phyloP scores from a whole-genome alignment of 768 basidiomycete species.

The Russula lepida region DNA sequence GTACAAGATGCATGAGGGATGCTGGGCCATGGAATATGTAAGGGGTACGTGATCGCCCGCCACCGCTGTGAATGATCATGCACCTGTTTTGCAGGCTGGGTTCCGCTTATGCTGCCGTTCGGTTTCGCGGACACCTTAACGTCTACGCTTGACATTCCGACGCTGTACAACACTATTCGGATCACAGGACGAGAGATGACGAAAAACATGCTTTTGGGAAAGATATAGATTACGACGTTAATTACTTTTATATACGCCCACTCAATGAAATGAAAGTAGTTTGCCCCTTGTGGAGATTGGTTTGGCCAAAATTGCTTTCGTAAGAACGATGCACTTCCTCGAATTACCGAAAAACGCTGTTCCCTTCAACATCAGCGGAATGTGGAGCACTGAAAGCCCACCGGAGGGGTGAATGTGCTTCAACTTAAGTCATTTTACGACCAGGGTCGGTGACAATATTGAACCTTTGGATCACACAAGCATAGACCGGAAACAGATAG shows the following conservation, averaged over 20 bases:
- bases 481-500: neutral
- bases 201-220: conserved; percentile 72
- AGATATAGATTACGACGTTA: conserved; percentile 48
- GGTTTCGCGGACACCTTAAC: conserved; percentile 79
- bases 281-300: neutral
- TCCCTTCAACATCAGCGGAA: neutral
- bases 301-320: neutral
- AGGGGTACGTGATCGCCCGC: conserved; percentile 46
- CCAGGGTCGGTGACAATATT: neutral
- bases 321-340: neutral
- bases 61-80: neutral
- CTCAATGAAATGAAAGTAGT: neutral
- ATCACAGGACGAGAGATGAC: conserved; percentile 81
- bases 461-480: neutral
- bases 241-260: neutral
- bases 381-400: too few species aligned
- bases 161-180: conserved; percentile 67
- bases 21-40: conserved; percentile 94
- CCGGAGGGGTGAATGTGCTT: too few species aligned
- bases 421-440: neutral
- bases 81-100: conserved; percentile 68
- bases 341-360: neutral
- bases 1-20: conserved; percentile 96
- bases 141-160: conserved; percentile 83
- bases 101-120: conserved; percentile 93